phyloP scores from a whole-genome alignment of 805 yeast genomes.

The Yarrowia yakushimensis region DNA sequence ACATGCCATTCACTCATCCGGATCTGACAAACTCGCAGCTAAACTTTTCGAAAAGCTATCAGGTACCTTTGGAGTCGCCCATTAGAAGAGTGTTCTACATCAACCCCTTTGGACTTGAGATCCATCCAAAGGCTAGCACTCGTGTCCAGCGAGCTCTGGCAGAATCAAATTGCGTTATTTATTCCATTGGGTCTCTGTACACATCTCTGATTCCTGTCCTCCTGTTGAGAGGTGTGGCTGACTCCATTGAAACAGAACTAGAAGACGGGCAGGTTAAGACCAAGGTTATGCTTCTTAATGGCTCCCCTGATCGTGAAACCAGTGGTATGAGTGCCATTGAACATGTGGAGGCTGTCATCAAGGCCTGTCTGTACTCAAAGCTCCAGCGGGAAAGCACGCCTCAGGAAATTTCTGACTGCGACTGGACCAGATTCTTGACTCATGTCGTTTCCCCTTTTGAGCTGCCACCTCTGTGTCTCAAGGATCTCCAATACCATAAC shows the following conservation, averaged over 20 bases:
- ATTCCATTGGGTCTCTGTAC: conserved; percentile 84
- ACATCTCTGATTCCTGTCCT: conserved; percentile 82
- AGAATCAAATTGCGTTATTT: conserved; percentile 54
- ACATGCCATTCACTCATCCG: conserved; percentile 73
- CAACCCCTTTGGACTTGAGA: conserved; percentile 84
- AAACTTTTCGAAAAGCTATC: conserved; percentile 50
- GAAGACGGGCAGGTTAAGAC: conserved; percentile 26
- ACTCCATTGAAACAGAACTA: conserved; percentile 44
- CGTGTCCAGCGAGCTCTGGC: conserved; percentile 52
- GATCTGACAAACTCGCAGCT: conserved; percentile 71
- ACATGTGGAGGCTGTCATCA: conserved; percentile 53
- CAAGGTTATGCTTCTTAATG: conserved; percentile 68
- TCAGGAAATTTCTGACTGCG: not conserved
- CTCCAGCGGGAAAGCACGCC: conserved; percentile 26
- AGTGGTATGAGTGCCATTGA: conserved; percentile 58
- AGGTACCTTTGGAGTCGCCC: conserved; percentile 67
- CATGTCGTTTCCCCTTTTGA: conserved; percentile 12
- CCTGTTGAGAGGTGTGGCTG: conserved; percentile 68
- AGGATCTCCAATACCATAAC: not conserved
- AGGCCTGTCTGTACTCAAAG: conserved; percentile 50
- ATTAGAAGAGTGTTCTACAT: conserved; percentile 71
- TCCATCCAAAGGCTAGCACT: conserved; percentile 67
- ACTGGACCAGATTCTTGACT: conserved; percentile 19
- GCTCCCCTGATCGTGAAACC: conserved; percentile 77
- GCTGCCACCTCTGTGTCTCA: not conserved